Conservation (phyloP, 2,329 filamentous ascomycete genomes). For the Aspergillus udagawae region DNA sequence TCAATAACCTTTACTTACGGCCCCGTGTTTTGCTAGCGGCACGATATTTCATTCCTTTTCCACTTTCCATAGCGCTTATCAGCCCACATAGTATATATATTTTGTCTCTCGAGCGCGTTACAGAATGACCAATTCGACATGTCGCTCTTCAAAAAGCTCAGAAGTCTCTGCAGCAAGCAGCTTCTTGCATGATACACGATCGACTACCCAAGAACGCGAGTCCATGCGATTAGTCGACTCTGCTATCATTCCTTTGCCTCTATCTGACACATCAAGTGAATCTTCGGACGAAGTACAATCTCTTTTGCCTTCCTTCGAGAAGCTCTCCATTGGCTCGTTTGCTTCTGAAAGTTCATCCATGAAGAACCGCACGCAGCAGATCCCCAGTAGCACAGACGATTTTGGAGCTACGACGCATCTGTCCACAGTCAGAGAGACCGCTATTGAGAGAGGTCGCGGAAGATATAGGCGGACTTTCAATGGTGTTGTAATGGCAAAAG, state of each 20-base stretch:
- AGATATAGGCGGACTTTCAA: constrained; percentile 14
- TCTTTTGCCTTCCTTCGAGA: background rate
- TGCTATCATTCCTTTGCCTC: background rate
- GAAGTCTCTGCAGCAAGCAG: background rate
- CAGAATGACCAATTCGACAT: background rate
- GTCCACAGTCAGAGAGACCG: background rate
- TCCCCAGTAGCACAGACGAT: background rate
- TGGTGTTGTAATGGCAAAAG: constrained; percentile 6
- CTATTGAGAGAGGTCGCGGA: constrained; percentile 11
- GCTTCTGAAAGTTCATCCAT: background rate
- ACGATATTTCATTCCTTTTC: background rate
- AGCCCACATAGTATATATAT: background rate
- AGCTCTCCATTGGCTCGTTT: background rate
- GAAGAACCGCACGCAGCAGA: background rate
- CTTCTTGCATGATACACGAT: background rate
- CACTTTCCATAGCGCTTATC: background rate
- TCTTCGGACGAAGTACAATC: background rate
- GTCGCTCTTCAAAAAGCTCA: background rate
- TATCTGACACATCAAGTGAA: background rate
- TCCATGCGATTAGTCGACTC: background rate
- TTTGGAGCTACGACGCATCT: background rate
- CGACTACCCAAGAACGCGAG: background rate
- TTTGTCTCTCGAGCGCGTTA: background rate
- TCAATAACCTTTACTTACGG: background rate
- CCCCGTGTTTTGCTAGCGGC: background rate